Evolutionary conservation across 2,329 filamentous ascomycete genomes (phyloP), one percentile per base, ranked within the genome.

Genomic region (Clonostachys chloroleuca): DNA sequence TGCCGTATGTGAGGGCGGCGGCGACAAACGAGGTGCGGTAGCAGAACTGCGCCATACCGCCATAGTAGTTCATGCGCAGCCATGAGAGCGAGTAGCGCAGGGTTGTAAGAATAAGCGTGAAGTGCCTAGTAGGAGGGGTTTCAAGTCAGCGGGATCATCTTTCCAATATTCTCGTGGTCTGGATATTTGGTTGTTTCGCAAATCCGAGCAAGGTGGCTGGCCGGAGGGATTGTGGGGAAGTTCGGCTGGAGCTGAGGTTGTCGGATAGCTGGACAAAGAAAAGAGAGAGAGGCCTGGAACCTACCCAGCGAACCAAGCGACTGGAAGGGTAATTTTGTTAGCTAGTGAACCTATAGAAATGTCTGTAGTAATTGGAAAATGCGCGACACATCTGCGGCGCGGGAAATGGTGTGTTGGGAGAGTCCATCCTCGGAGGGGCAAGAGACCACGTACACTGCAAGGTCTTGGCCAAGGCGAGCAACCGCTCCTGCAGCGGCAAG

Each of bases 21-120:
- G 92, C 86, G 57, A 96, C 56, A 67, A 99, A 99, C 49, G 92
- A 89, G 47, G 86, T 81, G 60, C 94, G 92, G 75, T 99, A 99
- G 48, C 87, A 87, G 67, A 94, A 84, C 56, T 81, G 78, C 43
- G 92, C 92, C 75, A 83, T 83, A 63, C 81, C 72, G 49, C 84
- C 84, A 65, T 87, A 87, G 67, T 83, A 91, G 78, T 95, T 95
- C 78, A 97, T 87, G 61, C 87, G 86, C 49, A 96, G 70, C 75
- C 90, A 95, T 43, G 91, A 95, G 52, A 97, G 68, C 53, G 77
- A 72, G 69, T 97, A 99, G 64, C 91, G 87, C 61, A 87, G 65
- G 45, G 92, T 89, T 61, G 83, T 86, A 57, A 95, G 72, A 56
- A 99, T 86, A 52, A 97, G 82, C 37, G 86, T 87, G 51, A 96